Base-by-base conservation (phyloP, 208 protist species). In the Kentomonas sorsogonicus region DNA sequence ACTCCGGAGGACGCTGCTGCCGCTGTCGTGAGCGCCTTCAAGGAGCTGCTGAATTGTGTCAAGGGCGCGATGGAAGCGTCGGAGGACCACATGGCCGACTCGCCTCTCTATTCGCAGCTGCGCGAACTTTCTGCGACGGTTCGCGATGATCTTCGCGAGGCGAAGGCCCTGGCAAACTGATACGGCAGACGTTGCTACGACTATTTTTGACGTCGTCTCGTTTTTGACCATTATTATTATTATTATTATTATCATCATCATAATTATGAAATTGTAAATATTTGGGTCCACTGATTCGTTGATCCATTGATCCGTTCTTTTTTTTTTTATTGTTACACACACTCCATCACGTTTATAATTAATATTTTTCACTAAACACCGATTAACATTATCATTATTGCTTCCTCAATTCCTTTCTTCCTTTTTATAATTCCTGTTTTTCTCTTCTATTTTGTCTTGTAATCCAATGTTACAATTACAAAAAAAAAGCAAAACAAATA, bases 11-110 rank as follows among this genome's bases (percentile, higher is more conserved):
- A 53, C 3, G 43, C 48, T 20, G 69, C 73, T 22, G 60, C 76
- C 44, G 60, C 54, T 5, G 67, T 86, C 0, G 43, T 89, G 0
- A 25, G 58, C 13, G 71, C 53, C n/a, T 64, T 84, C 53, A 72
- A 72, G 40, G 74, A 86, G 59, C 56, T 75, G 47, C 59, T 83
- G 60, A 74, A 75, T 40, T 80, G 85, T 62, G 66, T 84, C 23
- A 80, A 78, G 48, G 79, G 61, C 1, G 77, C 67, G 1, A 59
- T 93, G 30, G 80, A 88, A 27, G 77, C 74, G 0, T 39, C 86
- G 0, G 71, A 90, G 72, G 86, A 89, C 55, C 77, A 93, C 70
- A 73, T 93, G 69, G 69, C 71, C 33, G 65, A 63, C 27, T 66
- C 72, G n/a, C 34, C 44, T 13, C 46, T 38, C 20, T 90, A 89